These are phyloP conservation scores for Rhizophagus clarus DNA, from an alignment of 192 early-diverging fungal species.

Conservation along the genomic window DNA sequence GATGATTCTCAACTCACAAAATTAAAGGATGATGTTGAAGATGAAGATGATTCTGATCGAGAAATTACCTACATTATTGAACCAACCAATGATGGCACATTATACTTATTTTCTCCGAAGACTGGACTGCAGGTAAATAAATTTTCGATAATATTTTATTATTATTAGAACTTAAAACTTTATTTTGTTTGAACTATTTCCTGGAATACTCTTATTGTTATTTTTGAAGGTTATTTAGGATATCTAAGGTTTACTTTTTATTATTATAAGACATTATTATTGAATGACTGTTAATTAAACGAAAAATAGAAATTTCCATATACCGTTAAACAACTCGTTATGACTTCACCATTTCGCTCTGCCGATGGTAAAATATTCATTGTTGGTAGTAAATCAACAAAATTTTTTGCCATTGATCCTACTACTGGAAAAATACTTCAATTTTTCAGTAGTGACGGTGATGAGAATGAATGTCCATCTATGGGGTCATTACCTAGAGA, in stretches of 20 bases:
- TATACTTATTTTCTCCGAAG: conserved; percentile 62
- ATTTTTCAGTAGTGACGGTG: conserved; percentile 54
- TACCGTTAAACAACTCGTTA: conserved; percentile 72
- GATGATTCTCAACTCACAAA: conserved; percentile 9
- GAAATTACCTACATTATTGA: conserved; percentile 73
- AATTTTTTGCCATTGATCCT: conserved; percentile 72
- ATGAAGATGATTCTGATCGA: conserved; percentile 32
- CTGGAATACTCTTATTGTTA: too few relatives aligned
- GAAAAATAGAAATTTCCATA: conserved; percentile 59
- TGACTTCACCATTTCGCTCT: conserved; percentile 56
- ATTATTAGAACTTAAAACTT: conserved; percentile 7
- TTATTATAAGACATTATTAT: background rate
- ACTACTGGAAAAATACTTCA: conserved; percentile 61
- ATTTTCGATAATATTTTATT: background rate
- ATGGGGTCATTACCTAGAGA: conserved; percentile 35
- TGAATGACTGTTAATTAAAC: conserved; percentile 12
- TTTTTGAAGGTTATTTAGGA: background rate
- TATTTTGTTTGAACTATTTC: background rate
- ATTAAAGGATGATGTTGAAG: conserved; percentile 17
- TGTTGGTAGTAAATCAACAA: conserved; percentile 62
- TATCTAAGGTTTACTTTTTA: background rate
- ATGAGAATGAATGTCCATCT: conserved; percentile 24
- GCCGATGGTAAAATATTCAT: conserved; percentile 63
- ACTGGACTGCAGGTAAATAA: conserved; percentile 59
- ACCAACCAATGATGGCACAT: conserved; percentile 65